These are phyloP conservation scores for Aspergillus sp. DNA, from an alignment of 2,329 filamentous ascomycete species.

Conservation along the genomic window DNA sequence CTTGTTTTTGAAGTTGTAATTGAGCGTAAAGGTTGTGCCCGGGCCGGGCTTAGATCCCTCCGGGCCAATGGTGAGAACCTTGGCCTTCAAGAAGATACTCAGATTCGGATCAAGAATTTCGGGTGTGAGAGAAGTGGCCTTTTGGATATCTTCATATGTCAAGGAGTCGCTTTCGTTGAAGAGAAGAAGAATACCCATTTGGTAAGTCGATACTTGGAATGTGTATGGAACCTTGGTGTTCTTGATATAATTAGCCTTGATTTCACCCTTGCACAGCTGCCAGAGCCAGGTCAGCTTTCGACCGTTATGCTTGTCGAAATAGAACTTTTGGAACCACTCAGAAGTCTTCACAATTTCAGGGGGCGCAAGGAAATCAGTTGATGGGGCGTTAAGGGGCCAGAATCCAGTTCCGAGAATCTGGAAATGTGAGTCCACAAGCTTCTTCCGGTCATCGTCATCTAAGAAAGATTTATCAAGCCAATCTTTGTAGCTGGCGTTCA, in stretches of 20 bases:
- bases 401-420: conserved; percentile 94
- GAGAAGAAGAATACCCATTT: conserved; percentile 92
- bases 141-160: conserved; percentile 82
- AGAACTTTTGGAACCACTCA: conserved; percentile 86
- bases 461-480: conserved; percentile 66
- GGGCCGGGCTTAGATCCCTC: conserved; percentile 73
- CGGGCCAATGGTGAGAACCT: conserved; percentile 73
- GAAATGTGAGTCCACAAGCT: conserved; percentile 79
- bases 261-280: conserved; percentile 96
- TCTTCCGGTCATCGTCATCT: conserved; percentile 64
- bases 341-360: conserved; percentile 81
- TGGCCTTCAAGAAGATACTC: conserved; percentile 86
- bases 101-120: conserved; percentile 87
- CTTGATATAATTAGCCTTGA: conserved; percentile 91
- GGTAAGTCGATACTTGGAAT: conserved; percentile 95
- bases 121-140: conserved; percentile 73
- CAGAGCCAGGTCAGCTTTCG: conserved; percentile 97
- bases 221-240: conserved; percentile 87
- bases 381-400: conserved; percentile 88
- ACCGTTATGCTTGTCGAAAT: conserved; percentile 94
- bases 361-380: conserved; percentile 84
- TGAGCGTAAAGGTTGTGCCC: conserved; percentile 78
- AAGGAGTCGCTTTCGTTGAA: conserved; percentile 91
- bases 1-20: conserved; percentile 97
- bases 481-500: conserved; percentile 85